Evolutionary conservation across 1,139 yeast genomes (phyloP), one percentile per base, ranked within the genome.

Genomic region (Sugiyamaella novakii): DNA sequence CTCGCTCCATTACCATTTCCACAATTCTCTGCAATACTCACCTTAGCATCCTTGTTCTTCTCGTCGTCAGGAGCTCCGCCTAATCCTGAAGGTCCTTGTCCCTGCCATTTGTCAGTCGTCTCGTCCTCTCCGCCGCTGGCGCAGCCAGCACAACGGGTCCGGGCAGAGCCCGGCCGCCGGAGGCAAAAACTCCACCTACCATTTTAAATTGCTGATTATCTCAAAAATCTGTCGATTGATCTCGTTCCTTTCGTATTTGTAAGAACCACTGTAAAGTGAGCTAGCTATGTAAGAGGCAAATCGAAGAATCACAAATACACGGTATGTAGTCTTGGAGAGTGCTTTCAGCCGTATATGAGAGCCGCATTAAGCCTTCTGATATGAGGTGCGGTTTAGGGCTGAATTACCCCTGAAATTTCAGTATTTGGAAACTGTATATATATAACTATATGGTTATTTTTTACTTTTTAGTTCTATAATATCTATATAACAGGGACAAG

Each of bases 31-130:
- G 27, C 12, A 24, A 14, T 11, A 47, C 58, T 48, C 54, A 61
- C 62, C 63, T 65, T 67, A 58, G 82, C 82, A 69, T 83, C 85
- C 61, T 82, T 84, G 69, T 83, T 84, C 74, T 82, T 83, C 68
- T 82, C 83, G 63, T 81, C 79, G 57, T 76, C 83, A 57, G 76
- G 77, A 62, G 77, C 79, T 54, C 83, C 82, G 54, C 84, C 81
- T 77, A 82, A 74, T 56, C 87, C 87, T 31, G 92, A 84, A 51
- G 86, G 85, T 58, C 84, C 84, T 78, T 86, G 94, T 65, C 95
- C 95, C 95, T 61, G 35, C n/a, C n/a, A 33, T 10, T n/a, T n/a
- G 12, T 21, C 21, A 22, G 30, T 24, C 27, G 8, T 24, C 5
- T 14, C 14, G 15, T 11, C 5, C 33, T 11, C 33, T 11, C 6